Base-by-base conservation (phyloP, 2,329 filamentous ascomycete species). In the Fulvia fulva region DNA sequence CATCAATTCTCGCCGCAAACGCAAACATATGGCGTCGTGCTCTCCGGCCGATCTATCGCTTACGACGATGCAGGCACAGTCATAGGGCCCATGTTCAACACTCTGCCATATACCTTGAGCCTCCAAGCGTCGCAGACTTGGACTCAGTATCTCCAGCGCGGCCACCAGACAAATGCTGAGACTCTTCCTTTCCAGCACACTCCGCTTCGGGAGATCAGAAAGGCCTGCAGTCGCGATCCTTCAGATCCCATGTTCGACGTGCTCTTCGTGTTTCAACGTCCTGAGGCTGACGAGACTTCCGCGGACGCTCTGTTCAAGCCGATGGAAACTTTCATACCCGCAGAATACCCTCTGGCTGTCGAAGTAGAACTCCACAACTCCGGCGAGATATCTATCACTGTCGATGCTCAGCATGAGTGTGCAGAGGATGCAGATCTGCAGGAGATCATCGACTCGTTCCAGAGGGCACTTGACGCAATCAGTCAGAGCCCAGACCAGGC, bases 31-130 rank as follows among this genome's bases (percentile, higher is more conserved):
- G 93, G 93, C 0, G 76, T 95, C 21, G 81, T 97, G 12, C 81
- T 90, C 0, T 94, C 91, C 6, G 93, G 92, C 0, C 82, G 92
- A 59, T 83, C 85, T 0, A 82, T 95, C 4, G 83, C 89, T 45
- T 75, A 91, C 12, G 80, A 87, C 7, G 78, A 79, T 1, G 81
- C 86, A 1, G 87, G 91, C 49, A 70, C 79, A 22, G 83, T 89
- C 0, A 82, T 94, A 44, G 93, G 92, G 0, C 92, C 93, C 0
- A 76, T 97, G 21, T 96, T 97, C 80, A 97, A 97, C 70, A 96
- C 91, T 0, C 77, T 97, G 1, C 91, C 92, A 0, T 91, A 88
- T 69, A 80, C 83, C 55, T 74, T 85, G 32, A 69, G 75, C 5
- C 63, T 81, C 14, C 60, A 74, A 6, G 62, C 71, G 0, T 68